Base-by-base conservation (phyloP, 306 rosid genomes). In the Cajanus cajan region DNA sequence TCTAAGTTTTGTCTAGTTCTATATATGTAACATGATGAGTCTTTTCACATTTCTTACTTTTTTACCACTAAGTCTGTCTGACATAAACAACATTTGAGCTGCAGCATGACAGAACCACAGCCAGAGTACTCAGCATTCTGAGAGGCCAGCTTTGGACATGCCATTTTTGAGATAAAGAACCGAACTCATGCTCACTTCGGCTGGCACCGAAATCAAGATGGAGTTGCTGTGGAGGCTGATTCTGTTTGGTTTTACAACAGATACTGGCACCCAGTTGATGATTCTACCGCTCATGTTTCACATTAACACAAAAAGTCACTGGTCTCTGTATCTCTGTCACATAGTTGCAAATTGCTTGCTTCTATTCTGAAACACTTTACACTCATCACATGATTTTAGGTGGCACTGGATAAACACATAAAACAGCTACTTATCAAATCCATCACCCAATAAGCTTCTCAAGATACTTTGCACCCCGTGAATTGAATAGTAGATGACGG, bases 81-180 rank as follows among this genome's bases (percentile, higher is more conserved):
- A 82, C 25, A 44, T 25, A 7, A 69, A 51, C 67, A n/a, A 64
- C n/a, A 6, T 59, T 21, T 80, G 82, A 13, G 0, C 39, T 87
- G 79, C 91, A 90, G 97, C 80, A 89, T 94, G 97, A 84, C 92
- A 48, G 87, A 89, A 71, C 97, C 98, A 43, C 95, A 90, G 50
- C 95, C 98, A 7, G 61, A 69, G 4, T 94, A 94, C 87, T 94
- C 97, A 0, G 97, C 97, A 7, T 88, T 57, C 69, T 70, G 95
- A 22, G 97, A 94, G 55, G 95, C 97, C 21, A 95, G 98, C 80
- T 95, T 87, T 21, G 98, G 98, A 24, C 98, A 95, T 22, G 98
- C 88, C 70, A 85, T 89, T 16, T 90, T 95, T 16, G 90, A 85
- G 74, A 84, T 92, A 63, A 89, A 87, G 90, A 95, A 95, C 77